Percentiles rank a stretch among this genome's conserved stretches.
phyloP scores from a whole-genome alignment of 2,329 filamentous ascomycete genomes.

The Stachybotrys chartarum region DNA sequence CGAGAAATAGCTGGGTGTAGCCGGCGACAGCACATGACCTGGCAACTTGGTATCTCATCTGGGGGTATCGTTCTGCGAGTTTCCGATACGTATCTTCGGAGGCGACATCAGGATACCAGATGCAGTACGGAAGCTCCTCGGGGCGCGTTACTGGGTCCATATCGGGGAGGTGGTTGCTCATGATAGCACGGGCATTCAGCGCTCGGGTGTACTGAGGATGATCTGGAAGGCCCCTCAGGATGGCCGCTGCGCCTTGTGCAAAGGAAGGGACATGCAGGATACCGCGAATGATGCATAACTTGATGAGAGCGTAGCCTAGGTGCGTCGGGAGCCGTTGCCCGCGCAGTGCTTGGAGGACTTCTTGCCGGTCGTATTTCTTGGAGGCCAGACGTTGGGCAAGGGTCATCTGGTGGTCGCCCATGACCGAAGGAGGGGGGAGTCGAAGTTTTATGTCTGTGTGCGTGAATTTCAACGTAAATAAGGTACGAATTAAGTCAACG shows the following conservation, averaged over 20 bases:
- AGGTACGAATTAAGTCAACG: no score
- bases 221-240: neutral
- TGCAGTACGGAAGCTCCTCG: conserved; percentile 28
- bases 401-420: neutral
- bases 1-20: conserved; percentile 24
- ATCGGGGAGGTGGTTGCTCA: conserved; percentile 25
- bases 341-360: neutral
- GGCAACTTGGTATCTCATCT: conserved; percentile 27
- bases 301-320: neutral
- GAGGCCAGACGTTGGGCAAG: neutral
- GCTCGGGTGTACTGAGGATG: conserved; percentile 2
- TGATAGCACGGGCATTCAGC: conserved; percentile 25
- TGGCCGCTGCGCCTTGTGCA: conserved; percentile 1
- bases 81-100: conserved; percentile 25
- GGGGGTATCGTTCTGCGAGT: conserved; percentile 20
- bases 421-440: neutral
- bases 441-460: no score
- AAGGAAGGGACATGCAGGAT: conserved; percentile 2
- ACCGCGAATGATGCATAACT: conserved; percentile 1
- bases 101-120: conserved; percentile 31
- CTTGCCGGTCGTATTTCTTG: neutral
- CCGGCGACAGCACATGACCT: conserved; percentile 30
- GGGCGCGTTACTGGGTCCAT: conserved; percentile 6
- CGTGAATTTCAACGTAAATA: no score
- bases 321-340: conserved; percentile 1